phyloP scores from a whole-genome alignment of 2,329 filamentous ascomycete species.

The Metarhizium humberi region DNA sequence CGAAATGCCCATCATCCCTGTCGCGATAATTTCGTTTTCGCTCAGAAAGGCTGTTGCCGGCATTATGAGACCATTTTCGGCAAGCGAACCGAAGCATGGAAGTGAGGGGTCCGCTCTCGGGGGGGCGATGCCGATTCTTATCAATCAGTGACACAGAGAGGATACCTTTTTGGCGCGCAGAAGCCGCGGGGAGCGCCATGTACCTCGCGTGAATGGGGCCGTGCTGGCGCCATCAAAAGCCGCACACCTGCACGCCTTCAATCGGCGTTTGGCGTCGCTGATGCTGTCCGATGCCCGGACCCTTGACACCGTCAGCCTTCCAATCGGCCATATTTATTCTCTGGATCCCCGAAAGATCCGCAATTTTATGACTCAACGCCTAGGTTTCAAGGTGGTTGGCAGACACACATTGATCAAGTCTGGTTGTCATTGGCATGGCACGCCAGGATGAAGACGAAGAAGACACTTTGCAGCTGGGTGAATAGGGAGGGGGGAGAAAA shows the following conservation, averaged over 20 bases:
- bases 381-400: neutral
- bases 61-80: neutral
- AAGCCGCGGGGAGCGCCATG: neutral
- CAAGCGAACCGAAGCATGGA: neutral
- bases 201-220: neutral
- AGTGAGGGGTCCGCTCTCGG: neutral
- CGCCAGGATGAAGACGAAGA: neutral
- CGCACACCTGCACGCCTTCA: neutral
- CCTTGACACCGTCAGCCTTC: neutral
- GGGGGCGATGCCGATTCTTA: conserved; percentile 1
- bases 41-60: neutral
- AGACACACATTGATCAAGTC: neutral
- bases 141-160: conserved; percentile 4
- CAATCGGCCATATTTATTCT: neutral
- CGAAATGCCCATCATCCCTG: neutral
- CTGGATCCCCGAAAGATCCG: neutral
- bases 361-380: neutral
- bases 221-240: neutral
- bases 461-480: neutral
- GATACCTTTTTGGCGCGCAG: neutral
- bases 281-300: neutral
- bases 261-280: neutral
- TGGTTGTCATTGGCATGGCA: neutral
- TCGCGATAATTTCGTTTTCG: neutral
- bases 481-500: neutral